Evolutionary conservation across 2,329 filamentous ascomycete genomes (phyloP).

Genomic region (Cladorrhinum sp.): DNA sequence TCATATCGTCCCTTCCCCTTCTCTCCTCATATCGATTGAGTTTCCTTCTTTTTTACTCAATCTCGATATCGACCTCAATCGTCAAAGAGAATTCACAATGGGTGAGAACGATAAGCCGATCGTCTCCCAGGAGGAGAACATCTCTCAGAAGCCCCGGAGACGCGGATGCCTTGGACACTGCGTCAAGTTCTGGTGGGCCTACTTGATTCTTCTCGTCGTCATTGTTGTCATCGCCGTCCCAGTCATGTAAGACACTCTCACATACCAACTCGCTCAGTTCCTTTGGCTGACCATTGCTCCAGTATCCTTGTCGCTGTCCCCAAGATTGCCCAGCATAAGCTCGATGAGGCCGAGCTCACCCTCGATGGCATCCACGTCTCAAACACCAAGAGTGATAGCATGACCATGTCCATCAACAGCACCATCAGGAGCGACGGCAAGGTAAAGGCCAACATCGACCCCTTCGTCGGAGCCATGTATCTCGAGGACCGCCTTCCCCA

Average conservation of each 20-base stretch:
- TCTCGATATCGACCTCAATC: neutral
- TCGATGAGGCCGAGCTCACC: constrained; percentile 51
- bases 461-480: constrained; percentile 54
- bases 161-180: constrained; percentile 46
- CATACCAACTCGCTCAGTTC: neutral
- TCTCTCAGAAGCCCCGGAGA: constrained; percentile 35
- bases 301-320: constrained; percentile 57
- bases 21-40: constrained; percentile 10
- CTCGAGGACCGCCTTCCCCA: constrained; percentile 48
- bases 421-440: constrained; percentile 51
- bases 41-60: neutral
- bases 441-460: constrained; percentile 49
- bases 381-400: constrained; percentile 42
- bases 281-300: neutral
- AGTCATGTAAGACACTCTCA: constrained; percentile 52
- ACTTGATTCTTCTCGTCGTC: constrained; percentile 49
- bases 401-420: constrained; percentile 55
- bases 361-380: constrained; percentile 52
- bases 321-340: constrained; percentile 54
- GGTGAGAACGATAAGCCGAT: constrained; percentile 26
- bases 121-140: constrained; percentile 36
- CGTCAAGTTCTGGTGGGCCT: constrained; percentile 60
- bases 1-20: neutral
- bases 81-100: constrained; percentile 17
- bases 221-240: constrained; percentile 55